Base-by-base conservation (phyloP, 768 basidiomycete species). In the Tylopilus plumbeoviolaceoides region DNA sequence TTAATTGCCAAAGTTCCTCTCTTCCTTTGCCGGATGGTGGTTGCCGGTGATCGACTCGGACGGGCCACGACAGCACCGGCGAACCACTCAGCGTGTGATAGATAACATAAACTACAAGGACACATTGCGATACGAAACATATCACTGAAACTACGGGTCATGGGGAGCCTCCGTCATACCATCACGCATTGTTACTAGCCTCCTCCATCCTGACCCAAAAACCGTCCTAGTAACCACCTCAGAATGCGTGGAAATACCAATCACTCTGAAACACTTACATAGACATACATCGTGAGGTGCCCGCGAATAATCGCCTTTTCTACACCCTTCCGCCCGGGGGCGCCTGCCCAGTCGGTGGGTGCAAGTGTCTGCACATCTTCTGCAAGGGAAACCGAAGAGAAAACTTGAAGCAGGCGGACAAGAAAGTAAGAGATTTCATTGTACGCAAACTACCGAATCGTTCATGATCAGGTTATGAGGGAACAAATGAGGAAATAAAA, bases 341-440 rank as follows among this genome's bases (percentile, higher is more conserved):
- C 60, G 1, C 54, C 40, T 11, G 67, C 63, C 82, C 82, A 83
- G 11, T 68, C 67, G 1, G 66, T 56, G 0, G 82, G 82, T 4
- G 81, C 75, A 23, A 64, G 66, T 2, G 74, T 71, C 7, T 80
- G 80, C 0, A 75, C 75, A 14, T 78, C 75, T 5, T 64, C 65
- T 2, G 74, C 78, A 20, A 82, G 71, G 3, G 65, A 59, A 38
- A 87, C 66, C 2, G 62, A 60, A 4, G 74, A 74, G 65, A 83
- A 84, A 10, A 63, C 63, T 61, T 87, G 85, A 7, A 86, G 64
- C 8, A 87, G 69, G 10, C 80, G 76, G 43, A 82, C 73, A 41
- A 87, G 73, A 67, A 85, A 76, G 66, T 82, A 87, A 1, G 83
- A 84, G 3, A 75, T 68, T 60, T 85, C 82, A 54, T 84, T 75